phyloP scores from a whole-genome alignment of 768 basidiomycete genomes.

The Termitomyces sp. region DNA sequence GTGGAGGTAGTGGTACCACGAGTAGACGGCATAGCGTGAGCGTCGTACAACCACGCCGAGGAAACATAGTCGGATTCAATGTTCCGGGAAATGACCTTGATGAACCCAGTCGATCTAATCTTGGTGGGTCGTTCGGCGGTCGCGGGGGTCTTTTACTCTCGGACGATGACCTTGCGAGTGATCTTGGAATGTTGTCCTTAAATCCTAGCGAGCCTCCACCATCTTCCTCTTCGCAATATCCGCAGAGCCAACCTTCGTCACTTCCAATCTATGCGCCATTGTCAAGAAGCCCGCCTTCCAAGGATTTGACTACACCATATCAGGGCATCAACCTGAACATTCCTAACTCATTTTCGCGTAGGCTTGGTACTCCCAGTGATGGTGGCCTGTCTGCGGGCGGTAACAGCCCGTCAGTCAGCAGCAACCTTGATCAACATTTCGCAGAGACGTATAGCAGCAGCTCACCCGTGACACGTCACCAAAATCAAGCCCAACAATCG shows the following conservation, averaged over 20 bases:
- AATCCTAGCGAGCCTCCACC: constrained; percentile 34
- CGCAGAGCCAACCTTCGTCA: constrained; percentile 67
- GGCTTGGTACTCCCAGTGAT: constrained; percentile 60
- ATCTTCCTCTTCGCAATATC: constrained; percentile 38
- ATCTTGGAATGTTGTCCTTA: constrained; percentile 61
- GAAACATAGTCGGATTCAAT: constrained; percentile 65
- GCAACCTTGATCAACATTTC: constrained; percentile 41
- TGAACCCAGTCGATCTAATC: constrained; percentile 26
- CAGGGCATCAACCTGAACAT: constrained; percentile 60
- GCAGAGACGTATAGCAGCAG: constrained; percentile 30
- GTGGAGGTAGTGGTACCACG: constrained; percentile 71
- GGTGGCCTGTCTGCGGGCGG: constrained; percentile 46
- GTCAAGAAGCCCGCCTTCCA: constrained; percentile 54
- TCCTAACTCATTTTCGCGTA: constrained; percentile 41
- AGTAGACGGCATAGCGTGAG: constrained; percentile 81
- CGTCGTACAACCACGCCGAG: constrained; percentile 69
- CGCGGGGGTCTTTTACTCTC: constrained; percentile 63
- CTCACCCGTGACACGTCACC: constrained; percentile 16
- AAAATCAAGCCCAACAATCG: constrained; percentile 15
- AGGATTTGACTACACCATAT: constrained; percentile 49
- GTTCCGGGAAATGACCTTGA: constrained; percentile 44
- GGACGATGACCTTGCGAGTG: constrained; percentile 77
- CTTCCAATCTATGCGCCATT: constrained; percentile 71
- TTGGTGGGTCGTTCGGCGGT: constrained; percentile 27
- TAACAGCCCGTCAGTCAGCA: constrained; percentile 39